A percentile compares a stretch with the other conserved stretches of the same genome.
Evolutionary conservation across 139 green algal genomes (phyloP).

Genomic region (Chlamydomonas sp.): DNA sequence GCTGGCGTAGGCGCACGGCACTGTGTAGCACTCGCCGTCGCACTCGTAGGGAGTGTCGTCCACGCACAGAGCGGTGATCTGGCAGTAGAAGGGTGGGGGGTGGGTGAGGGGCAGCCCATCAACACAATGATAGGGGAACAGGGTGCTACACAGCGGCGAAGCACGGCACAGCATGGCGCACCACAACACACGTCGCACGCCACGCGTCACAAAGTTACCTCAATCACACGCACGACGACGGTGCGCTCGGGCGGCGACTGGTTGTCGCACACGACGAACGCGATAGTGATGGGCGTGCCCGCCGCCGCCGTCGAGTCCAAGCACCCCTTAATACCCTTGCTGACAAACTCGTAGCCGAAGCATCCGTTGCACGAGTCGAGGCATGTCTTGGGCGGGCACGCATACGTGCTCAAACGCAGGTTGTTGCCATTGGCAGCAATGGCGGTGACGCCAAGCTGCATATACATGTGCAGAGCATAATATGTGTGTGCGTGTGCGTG

Average conservation of each 20-base stretch:
- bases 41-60: constrained; percentile 7
- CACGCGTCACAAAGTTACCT: too few relatives aligned
- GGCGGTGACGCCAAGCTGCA: too few relatives aligned
- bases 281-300: constrained; percentile 21
- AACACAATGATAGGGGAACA: too few relatives aligned
- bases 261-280: constrained; percentile 33
- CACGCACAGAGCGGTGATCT: constrained; percentile 18
- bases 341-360: constrained; percentile 24
- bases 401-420: constrained; percentile 17
- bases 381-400: constrained; percentile 35
- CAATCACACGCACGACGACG: too few relatives aligned
- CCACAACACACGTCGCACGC: too few relatives aligned
- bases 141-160: too few relatives aligned
- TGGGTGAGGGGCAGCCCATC: too few relatives aligned
- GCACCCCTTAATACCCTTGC: constrained; percentile 32
- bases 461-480: too few relatives aligned
- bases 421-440: too few relatives aligned
- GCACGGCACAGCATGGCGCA: too few relatives aligned
- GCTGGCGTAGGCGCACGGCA: constrained; percentile 11
- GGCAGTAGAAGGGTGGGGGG: too few relatives aligned
- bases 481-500: too few relatives aligned
- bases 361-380: constrained; percentile 22
- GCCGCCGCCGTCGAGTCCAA: constrained; percentile 22
- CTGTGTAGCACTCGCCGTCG: constrained; percentile 12
- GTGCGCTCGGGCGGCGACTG: constrained; percentile 15